phyloP scores from a whole-genome alignment of 2,329 filamentous ascomycete species.

The Pseudopyricularia cyperi region DNA sequence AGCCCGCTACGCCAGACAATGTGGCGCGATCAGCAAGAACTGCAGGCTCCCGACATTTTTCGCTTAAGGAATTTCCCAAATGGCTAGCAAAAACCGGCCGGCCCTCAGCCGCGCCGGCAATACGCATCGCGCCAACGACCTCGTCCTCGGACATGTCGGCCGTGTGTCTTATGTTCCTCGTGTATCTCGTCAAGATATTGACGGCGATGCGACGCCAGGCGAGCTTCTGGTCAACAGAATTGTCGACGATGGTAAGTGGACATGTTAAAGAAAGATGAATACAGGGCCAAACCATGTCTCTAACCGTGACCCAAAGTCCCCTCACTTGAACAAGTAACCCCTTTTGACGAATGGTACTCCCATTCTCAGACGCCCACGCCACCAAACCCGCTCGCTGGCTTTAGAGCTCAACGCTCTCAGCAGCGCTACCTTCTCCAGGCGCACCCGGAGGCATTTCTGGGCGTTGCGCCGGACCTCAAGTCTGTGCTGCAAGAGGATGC shows the following conservation, averaged over 20 bases:
- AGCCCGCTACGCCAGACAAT: neutral
- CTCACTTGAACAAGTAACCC: constrained; percentile 14
- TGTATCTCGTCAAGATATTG: constrained; percentile 7
- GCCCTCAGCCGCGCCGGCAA: neutral
- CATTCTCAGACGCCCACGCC: constrained; percentile 6
- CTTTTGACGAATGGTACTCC: constrained; percentile 14
- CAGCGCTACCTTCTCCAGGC: constrained; percentile 35
- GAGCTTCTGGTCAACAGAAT: constrained; percentile 6
- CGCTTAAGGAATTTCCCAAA: constrained; percentile 5
- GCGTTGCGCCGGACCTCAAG: constrained; percentile 16
- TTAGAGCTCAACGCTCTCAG: constrained; percentile 15
- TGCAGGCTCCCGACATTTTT: neutral
- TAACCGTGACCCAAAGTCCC: constrained; percentile 4
- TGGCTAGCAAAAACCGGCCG: constrained; percentile 12
- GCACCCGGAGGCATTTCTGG: constrained; percentile 35
- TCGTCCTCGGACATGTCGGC: constrained; percentile 41
- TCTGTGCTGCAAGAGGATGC: constrained; percentile 22
- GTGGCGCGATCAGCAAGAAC: neutral
- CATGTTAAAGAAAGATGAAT: neutral
- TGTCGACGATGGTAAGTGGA: constrained; percentile 10
- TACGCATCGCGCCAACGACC: constrained; percentile 25
- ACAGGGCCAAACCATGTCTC: neutral
- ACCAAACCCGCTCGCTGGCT: neutral
- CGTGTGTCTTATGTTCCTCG: constrained; percentile 26
- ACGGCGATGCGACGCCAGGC: constrained; percentile 14